Percentiles rank a stretch among this genome's conserved stretches.
Conservation (phyloP, 441 rosid genomes). For the Populus hybrid region DNA sequence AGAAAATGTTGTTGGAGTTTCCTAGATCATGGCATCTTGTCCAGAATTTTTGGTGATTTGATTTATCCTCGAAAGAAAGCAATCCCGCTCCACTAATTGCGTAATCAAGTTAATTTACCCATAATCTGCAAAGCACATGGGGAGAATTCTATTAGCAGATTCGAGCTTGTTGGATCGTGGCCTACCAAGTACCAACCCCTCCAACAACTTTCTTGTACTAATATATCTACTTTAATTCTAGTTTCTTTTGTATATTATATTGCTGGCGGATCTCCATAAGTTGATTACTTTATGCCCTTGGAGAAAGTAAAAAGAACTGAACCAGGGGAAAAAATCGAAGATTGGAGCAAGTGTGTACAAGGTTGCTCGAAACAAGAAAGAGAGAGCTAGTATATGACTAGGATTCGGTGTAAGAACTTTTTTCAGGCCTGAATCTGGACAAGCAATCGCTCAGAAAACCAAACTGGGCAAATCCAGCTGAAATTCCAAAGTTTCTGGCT, state of each 20-base stretch:
- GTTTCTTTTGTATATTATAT: background rate
- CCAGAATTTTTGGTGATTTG: background rate
- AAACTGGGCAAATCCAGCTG: background rate
- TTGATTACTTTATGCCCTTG: background rate
- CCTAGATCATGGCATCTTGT: background rate
- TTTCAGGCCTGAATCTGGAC: background rate
- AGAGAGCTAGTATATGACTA: background rate
- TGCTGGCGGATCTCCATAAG: background rate
- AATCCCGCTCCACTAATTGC: background rate
- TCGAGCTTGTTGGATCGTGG: background rate
- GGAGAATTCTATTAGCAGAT: background rate
- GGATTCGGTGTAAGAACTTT: background rate
- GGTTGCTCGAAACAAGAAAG: background rate
- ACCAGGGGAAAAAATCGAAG: background rate
- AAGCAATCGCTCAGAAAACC: background rate
- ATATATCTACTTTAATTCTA: background rate
- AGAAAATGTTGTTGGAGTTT: background rate
- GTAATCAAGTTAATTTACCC: background rate
- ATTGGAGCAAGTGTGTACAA: background rate
- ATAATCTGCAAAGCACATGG: background rate
- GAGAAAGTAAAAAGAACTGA: background rate
- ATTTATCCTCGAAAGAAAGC: background rate
- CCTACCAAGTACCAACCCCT: background rate
- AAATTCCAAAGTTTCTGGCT: background rate
- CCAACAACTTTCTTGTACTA: constrained; percentile 9